A percentile compares a stretch with the other conserved stretches of the same genome.
Conservation (phyloP, 495 filamentous ascomycete species). For the Aspergillus hancockii region DNA sequence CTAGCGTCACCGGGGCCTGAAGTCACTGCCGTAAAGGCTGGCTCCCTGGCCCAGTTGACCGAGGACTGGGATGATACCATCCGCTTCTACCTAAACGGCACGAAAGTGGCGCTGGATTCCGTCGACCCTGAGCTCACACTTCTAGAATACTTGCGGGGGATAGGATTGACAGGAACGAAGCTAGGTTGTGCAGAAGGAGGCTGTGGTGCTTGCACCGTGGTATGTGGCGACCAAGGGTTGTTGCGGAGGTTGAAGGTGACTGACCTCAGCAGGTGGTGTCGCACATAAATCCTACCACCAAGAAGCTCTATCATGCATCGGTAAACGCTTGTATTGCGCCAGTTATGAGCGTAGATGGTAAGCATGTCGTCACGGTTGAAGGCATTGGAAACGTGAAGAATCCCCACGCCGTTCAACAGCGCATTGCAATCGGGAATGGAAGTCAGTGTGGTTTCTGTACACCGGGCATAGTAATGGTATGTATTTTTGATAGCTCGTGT, state of each 20-base stretch:
- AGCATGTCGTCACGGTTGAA: constrained; percentile 97
- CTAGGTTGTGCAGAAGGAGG: constrained; percentile 91
- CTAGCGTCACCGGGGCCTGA: constrained; percentile 45
- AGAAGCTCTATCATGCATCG: constrained; percentile 84
- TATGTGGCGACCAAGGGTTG: constrained; percentile 25
- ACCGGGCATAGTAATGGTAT: constrained; percentile 96
- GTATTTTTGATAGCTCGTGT: constrained; percentile 38
- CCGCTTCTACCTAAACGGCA: constrained; percentile 92
- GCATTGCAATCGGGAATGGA: constrained; percentile 74
- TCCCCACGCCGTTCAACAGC: constrained; percentile 90
- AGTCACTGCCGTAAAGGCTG: constrained; percentile 41
- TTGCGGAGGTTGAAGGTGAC: constrained; percentile 15
- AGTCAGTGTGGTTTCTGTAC: constrained; percentile 87
- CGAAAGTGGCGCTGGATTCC: constrained; percentile 80
- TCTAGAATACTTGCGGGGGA: constrained; percentile 86
- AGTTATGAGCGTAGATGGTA: constrained; percentile 88
- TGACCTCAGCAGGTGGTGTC: constrained; percentile 64
- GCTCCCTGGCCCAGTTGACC: constrained; percentile 56
- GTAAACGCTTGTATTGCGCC: constrained; percentile 96
- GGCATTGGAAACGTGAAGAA: constrained; percentile 89
- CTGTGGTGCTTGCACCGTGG: constrained; percentile 96
- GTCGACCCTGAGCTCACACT: constrained; percentile 90
- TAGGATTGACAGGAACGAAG: constrained; percentile 78
- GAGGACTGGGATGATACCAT: constrained; percentile 67
- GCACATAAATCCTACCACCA: constrained; percentile 87